Base-by-base conservation (phyloP, 768 basidiomycete genomes). In the Tricholoma flavovirens region DNA sequence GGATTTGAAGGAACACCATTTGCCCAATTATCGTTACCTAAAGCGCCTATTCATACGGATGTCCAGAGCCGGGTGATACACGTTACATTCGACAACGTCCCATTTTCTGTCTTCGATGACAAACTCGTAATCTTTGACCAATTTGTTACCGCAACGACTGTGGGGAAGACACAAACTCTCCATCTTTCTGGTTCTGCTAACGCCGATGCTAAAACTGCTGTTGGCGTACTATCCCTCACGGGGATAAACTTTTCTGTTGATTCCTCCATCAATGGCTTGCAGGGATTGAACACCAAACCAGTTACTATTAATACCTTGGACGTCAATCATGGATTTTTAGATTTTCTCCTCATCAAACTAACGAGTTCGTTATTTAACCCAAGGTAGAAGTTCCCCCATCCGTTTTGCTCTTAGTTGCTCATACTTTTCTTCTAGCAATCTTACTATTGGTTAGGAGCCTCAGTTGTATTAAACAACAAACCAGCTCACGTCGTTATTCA, bases 271-370 rank as follows among this genome's bases (percentile, higher is more conserved):
- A 75, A 74, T 2, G 87, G 87, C 38, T 63, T 90, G 53, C 83
- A 87, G 66, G 87, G 86, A 26, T 74, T 90, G 55, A 72, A 77
- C 58, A 71, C 82, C 26, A 77, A 75, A 56, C 86, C 85, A 9
- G 79, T 81, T 2, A 74, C 73, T 3, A 78, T 89, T 12, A 73
- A 72, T 38, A 73, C 78, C 59, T 70, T 89, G 50, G 86, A 88
- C 58, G 86, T 88, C 26, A 80, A 78, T 38, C 85, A 83, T 52
- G 87, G 87, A 6, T 88, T 80, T 71, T 56, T 80, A 0, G 78
- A 84, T 62, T 83, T 76, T 65, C 73, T 90, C n/a, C 74, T 88
- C 50, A 88, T 90, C 70, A 86, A 77, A 62, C 81, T 82, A 11
- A 71, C 80, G 42, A 81, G 82, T 17, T 71, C 75, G 1, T 68